Evolutionary conservation across 805 yeast species (phyloP).

Genomic region (Ogataea chonburiensis): DNA sequence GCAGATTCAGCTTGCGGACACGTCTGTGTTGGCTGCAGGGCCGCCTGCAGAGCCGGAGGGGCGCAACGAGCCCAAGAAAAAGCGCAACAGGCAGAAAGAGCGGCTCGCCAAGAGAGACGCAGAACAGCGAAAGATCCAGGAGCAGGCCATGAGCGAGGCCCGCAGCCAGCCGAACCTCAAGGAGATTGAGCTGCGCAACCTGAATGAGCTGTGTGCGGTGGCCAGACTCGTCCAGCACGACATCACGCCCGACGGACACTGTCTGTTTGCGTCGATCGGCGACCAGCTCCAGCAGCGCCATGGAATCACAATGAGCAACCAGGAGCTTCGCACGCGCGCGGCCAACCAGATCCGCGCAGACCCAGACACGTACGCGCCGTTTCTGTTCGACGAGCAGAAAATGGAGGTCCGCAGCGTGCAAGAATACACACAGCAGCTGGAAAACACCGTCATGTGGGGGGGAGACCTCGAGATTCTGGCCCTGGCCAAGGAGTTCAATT

Average conservation of each 20-base stretch:
- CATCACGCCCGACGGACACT: conserved; percentile 90
- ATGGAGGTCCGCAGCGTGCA: conserved; percentile 61
- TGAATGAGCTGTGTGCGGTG: conserved; percentile 51
- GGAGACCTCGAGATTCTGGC: conserved; percentile 92
- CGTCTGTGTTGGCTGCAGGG: conserved; percentile 26
- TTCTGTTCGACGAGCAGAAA: conserved; percentile 76
- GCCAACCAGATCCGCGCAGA: conserved; percentile 64
- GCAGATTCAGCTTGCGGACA: conserved; percentile 46
- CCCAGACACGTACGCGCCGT: conserved; percentile 74
- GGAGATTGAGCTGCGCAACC: conserved; percentile 66
- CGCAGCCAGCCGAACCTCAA: conserved; percentile 62
- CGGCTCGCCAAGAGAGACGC: conserved; percentile 74
- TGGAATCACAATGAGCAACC: conserved; percentile 37
- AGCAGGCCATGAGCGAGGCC: conserved; percentile 74
- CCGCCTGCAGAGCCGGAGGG: conserved; percentile 15
- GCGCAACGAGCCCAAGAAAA: conserved; percentile 32
- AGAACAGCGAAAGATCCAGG: conserved; percentile 56
- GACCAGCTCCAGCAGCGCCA: conserved; percentile 71
- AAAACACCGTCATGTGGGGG: conserved; percentile 90
- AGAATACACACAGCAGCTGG: conserved; percentile 66
- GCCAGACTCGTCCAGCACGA: conserved; percentile 58
- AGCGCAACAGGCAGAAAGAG: conserved; percentile 83
- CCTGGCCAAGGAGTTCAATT: conserved; percentile 63
- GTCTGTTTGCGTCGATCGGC: conserved; percentile 80
- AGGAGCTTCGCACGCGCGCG: conserved; percentile 60